phyloP scores from a whole-genome alignment of 2,329 filamentous ascomycete species.

The Alternaria viburni region DNA sequence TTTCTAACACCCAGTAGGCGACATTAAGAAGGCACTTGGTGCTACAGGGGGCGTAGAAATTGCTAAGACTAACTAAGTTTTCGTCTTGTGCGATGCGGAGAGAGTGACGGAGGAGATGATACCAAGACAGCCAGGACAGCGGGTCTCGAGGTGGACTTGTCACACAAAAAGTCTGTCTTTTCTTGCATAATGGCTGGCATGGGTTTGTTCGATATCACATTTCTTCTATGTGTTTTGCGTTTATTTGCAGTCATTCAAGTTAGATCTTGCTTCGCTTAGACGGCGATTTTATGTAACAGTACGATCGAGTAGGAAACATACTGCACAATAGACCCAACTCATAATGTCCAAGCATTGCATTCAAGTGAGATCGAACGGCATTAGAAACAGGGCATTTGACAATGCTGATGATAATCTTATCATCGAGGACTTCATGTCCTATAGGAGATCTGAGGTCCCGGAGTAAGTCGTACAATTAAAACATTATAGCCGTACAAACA shows the following conservation, averaged over 20 bases:
- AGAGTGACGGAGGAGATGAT: constrained; percentile 26
- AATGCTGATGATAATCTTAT: background rate
- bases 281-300: constrained; percentile 38
- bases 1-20: too few species aligned
- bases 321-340: constrained; percentile 41
- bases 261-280: constrained; percentile 34
- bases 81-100: background rate
- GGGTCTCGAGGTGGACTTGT: constrained; percentile 10
- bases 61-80: constrained; percentile 29
- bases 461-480: too few species aligned
- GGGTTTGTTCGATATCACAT: constrained; percentile 20
- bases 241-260: constrained; percentile 27
- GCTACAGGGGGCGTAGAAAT: constrained; percentile 68
- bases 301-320: constrained; percentile 32
- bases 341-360: constrained; percentile 15
- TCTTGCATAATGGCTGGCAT: constrained; percentile 40
- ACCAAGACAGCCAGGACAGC: constrained; percentile 36
- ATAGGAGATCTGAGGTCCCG: too few species aligned
- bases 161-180: constrained; percentile 37
- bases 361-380: background rate
- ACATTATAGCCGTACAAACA: too few species aligned
- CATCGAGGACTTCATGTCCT: background rate
- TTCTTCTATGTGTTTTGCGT: constrained; percentile 36
- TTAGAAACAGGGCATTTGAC: background rate
- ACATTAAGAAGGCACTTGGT: constrained; percentile 56